Conservation (phyloP, 2,329 filamentous ascomycete genomes). For the Stachybotrys chartarum region DNA sequence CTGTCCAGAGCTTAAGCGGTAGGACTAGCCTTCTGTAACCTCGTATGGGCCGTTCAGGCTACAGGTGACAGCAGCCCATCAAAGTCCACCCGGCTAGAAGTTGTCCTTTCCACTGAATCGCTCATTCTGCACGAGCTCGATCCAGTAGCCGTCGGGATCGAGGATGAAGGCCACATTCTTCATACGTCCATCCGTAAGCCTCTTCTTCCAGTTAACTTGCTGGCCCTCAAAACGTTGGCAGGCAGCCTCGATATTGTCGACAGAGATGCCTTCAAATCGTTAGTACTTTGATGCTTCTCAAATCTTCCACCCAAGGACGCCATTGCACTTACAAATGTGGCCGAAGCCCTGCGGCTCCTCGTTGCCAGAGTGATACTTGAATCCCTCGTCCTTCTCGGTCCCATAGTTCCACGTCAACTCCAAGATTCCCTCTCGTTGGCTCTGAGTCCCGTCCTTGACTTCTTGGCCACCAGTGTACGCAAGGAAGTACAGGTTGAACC, state of each 20-base stretch:
- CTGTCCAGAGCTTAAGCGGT: no score
- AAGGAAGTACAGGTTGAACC: constrained; percentile 90
- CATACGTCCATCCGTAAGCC: constrained; percentile 85
- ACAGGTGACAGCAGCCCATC: no score
- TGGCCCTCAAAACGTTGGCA: constrained; percentile 79
- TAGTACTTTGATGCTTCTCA: constrained; percentile 5
- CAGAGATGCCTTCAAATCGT: constrained; percentile 54
- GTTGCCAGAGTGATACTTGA: constrained; percentile 91
- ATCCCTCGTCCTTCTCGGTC: constrained; percentile 77
- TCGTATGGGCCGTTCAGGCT: no score
- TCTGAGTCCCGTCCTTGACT: constrained; percentile 44
- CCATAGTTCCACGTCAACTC: constrained; percentile 83
- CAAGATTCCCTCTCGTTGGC: constrained; percentile 72
- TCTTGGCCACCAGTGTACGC: constrained; percentile 61
- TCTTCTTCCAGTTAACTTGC: constrained; percentile 88
- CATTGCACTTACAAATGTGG: constrained; percentile 65
- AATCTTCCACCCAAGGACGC: background rate
- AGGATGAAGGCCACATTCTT: constrained; percentile 89
- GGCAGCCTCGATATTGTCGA: constrained; percentile 83
- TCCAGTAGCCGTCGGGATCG: constrained; percentile 83
- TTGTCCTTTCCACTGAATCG: constrained; percentile 47
- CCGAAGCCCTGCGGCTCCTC: constrained; percentile 87
- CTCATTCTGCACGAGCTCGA: constrained; percentile 75
- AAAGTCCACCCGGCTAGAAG: constrained; percentile 28
- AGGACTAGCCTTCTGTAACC: no score